Base-by-base conservation (phyloP, 192 early-diverging fungal genomes). In the Coemansia reversa region DNA sequence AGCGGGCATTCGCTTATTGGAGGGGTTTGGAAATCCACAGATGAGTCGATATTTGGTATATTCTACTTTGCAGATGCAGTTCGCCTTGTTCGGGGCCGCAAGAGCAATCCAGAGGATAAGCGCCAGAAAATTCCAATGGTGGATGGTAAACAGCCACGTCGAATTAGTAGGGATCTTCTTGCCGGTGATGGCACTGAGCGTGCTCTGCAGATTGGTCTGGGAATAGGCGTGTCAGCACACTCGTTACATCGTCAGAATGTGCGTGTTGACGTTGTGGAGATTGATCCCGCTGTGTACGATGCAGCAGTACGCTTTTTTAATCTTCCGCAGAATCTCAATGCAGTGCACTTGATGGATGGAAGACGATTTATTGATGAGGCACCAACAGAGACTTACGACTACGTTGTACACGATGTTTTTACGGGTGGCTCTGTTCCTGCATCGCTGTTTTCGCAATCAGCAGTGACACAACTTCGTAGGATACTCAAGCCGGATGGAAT, bases 391-490 rank as follows among this genome's bases (percentile, higher is more conserved):
- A 74, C 70, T 29, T 97, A 95, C 73, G 92, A 95, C 69, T 94
- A 88, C 72, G 78, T 97, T 27, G 72, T 94, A 14, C 94, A 95
- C 69, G 94, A 97, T 74, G 92, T 97, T n/a, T 97, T 97, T 69
- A 93, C 93, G 0, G 94, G 94, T 48, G 94, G 94, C 0, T 84
- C 86, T 3, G 89, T 95, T 4, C 88, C 91, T 5, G 70, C 82
- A 4, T 48, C 70, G 2, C 76, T 97, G 68, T 93, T 93, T 67
- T 88, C 90, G 6, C 73, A 87, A 20, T 88, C 93, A 64, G 88
- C 90, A 0, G 58, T 94, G 5, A 58, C 72, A 55, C 82, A 87
- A 8, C 74, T 90, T 67, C 77, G 81, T 51, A 73, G 86, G 23
- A 86, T 93, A 28, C 66, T 97, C 54, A 88, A 86, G 60, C 74